Percentiles rank a stretch among this genome's conserved stretches.
phyloP scores from a whole-genome alignment of 1,139 yeast species.

The Yamadazyma sp. region DNA sequence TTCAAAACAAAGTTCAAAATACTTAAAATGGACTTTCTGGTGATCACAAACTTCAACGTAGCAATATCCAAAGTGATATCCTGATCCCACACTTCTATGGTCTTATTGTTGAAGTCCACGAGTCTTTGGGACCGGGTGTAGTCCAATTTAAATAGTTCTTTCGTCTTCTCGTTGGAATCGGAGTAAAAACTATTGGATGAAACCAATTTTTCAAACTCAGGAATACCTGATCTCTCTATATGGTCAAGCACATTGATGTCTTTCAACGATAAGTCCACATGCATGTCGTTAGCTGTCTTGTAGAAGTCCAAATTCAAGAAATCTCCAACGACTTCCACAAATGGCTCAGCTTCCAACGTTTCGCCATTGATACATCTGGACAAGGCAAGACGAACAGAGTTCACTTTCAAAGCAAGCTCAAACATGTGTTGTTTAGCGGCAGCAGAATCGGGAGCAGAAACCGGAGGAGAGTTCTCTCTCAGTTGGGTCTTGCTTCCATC shows the following conservation, averaged over 20 bases:
- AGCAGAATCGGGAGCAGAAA: constrained; percentile 16
- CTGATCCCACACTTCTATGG: constrained; percentile 77
- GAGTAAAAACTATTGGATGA: constrained; percentile 59
- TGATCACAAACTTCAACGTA: constrained; percentile 72
- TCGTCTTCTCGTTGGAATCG: constrained; percentile 25
- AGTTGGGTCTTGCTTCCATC: no score
- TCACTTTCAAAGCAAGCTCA: constrained; percentile 72
- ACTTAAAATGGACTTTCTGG: constrained; percentile 77
- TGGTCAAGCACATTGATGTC: constrained; percentile 75
- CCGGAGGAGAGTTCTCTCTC: neutral
- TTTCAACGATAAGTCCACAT: constrained; percentile 61
- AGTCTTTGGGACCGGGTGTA: constrained; percentile 62
- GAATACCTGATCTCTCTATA: constrained; percentile 61
- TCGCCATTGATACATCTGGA: constrained; percentile 65
- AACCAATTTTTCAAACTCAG: constrained; percentile 66
- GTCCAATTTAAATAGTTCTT: constrained; percentile 61
- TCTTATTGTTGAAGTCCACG: constrained; percentile 55
- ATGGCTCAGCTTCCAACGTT: constrained; percentile 61
- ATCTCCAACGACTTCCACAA: constrained; percentile 75
- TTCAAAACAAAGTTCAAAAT: constrained; percentile 78
- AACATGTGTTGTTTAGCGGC: constrained; percentile 54
- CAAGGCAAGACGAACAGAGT: constrained; percentile 59
- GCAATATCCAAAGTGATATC: constrained; percentile 74
- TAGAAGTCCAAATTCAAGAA: constrained; percentile 59
- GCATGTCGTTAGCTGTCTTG: constrained; percentile 62